phyloP scores from a whole-genome alignment of 2,329 filamentous ascomycete species.

The Fusarium sp. region DNA sequence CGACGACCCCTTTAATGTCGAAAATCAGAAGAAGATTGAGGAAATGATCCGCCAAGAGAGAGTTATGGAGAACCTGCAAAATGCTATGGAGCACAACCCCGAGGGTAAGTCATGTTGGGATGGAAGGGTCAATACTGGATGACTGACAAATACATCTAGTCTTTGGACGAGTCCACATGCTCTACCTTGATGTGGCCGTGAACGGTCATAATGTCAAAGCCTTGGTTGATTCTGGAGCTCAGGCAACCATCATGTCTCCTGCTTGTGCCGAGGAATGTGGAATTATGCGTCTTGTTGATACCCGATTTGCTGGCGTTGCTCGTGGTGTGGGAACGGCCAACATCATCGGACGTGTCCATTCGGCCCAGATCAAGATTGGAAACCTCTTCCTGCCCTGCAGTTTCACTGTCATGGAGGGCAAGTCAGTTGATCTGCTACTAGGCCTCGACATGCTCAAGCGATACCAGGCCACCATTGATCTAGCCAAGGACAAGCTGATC shows the following conservation, averaged over 20 bases:
- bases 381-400: conserved; percentile 88
- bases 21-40: conserved; percentile 91
- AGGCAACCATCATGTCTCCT: conserved; percentile 99
- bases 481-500: conserved; percentile 83
- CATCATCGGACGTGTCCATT: conserved; percentile 95
- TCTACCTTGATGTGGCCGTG: conserved; percentile 95
- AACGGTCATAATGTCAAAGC: conserved; percentile 94
- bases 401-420: conserved; percentile 99
- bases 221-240: conserved; percentile 95
- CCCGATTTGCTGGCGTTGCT: conserved; percentile 89
- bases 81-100: conserved; percentile 96
- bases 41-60: conserved; percentile 96
- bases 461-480: conserved; percentile 92
- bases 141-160: conserved; percentile 61
- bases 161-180: conserved; percentile 93
- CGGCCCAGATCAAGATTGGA: conserved; percentile 94
- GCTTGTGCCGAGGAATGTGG: conserved; percentile 89
- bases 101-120: conserved; percentile 75
- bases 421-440: conserved; percentile 91
- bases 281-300: conserved; percentile 96
- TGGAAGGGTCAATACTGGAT: not conserved
- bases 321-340: conserved; percentile 93
- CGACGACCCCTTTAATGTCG: conserved; percentile 92
- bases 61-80: conserved; percentile 95
- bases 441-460: conserved; percentile 97